These are phyloP conservation scores for Brettanomyces custersianus DNA, from an alignment of 805 yeast genomes.

Conservation along the genomic window DNA sequence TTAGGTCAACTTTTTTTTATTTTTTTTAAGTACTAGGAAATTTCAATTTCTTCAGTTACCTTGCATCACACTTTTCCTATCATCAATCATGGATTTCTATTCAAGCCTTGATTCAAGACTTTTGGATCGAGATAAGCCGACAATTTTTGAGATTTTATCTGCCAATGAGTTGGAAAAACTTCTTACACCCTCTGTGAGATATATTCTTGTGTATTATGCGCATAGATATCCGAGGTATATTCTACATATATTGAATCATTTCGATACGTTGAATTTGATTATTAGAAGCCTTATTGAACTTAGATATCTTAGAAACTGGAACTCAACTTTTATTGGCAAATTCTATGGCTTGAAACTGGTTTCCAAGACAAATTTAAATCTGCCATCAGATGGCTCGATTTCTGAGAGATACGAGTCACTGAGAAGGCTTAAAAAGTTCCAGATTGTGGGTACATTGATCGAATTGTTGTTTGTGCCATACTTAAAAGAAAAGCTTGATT, in stretches of 20 bases:
- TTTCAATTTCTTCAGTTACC: no score
- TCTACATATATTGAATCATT: constrained; percentile 51
- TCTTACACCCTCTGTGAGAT: constrained; percentile 75
- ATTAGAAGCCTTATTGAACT: constrained; percentile 62
- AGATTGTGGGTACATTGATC: constrained; percentile 44
- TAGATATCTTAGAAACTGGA: constrained; percentile 62
- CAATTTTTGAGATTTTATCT: constrained; percentile 81
- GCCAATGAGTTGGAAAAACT: constrained; percentile 69
- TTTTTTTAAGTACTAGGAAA: no score
- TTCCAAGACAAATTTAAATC: constrained; percentile 19
- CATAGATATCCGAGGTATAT: constrained; percentile 65
- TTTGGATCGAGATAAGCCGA: constrained; percentile 69
- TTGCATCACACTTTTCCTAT: no score
- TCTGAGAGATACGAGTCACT: constrained; percentile 33
- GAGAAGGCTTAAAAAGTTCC: constrained; percentile 43
- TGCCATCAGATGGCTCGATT: no score
- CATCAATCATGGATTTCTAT: constrained; percentile 85
- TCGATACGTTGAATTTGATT: constrained; percentile 66
- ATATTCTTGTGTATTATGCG: constrained; percentile 72
- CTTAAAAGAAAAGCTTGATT: constrained; percentile 57
- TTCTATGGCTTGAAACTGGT: constrained; percentile 82
- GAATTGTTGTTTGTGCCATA: constrained; percentile 63
- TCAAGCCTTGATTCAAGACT: constrained; percentile 71
- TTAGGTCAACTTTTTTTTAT: no score
- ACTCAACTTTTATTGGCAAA: constrained; percentile 81